These are phyloP conservation scores for Nothophytophthora sp. DNA, from an alignment of 352 stramenopile genomes.

Conservation along the genomic window DNA sequence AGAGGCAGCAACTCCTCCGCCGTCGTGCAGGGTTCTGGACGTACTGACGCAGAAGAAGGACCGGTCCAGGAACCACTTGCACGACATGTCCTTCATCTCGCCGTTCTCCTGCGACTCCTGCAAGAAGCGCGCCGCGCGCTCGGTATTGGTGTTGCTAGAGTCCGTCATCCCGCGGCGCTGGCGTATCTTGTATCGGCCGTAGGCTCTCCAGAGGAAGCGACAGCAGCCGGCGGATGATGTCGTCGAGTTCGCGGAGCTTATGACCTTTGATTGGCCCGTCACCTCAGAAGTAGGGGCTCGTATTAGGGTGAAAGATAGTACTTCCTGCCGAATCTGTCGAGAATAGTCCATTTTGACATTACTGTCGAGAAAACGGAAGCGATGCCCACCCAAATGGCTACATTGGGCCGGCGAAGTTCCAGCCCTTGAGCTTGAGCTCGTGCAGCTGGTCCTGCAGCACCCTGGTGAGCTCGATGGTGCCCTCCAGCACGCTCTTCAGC, in stretches of 20 bases:
- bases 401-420: slow-evolving; percentile 75
- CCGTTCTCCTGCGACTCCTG: slow-evolving; percentile 40
- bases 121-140: slow-evolving; percentile 68
- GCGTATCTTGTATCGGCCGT: too few species aligned
- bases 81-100: slow-evolving; percentile 59
- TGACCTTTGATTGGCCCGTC: too few species aligned
- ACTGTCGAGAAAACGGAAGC: too few species aligned
- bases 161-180: not conserved
- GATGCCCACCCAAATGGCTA: too few species aligned
- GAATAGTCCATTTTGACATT: too few species aligned
- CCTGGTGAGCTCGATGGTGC: slow-evolving; percentile 71
- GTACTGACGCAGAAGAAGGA: slow-evolving; percentile 87
- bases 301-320: too few species aligned
- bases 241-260: too few species aligned
- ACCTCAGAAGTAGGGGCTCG: too few species aligned
- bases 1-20: too few species aligned
- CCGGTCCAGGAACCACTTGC: slow-evolving; percentile 77
- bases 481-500: slow-evolving; percentile 59
- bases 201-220: too few species aligned
- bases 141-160: slow-evolving; percentile 28
- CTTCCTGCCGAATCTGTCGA: too few species aligned
- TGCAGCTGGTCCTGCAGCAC: slow-evolving; percentile 75
- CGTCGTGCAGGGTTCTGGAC: slow-evolving; percentile 25
- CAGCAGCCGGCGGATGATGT: too few species aligned
- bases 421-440: slow-evolving; percentile 80